Evolutionary conservation across 2,329 filamentous ascomycete genomes (phyloP), one percentile per base, ranked within the genome.

Genomic region (Talaromyces sp.): DNA sequence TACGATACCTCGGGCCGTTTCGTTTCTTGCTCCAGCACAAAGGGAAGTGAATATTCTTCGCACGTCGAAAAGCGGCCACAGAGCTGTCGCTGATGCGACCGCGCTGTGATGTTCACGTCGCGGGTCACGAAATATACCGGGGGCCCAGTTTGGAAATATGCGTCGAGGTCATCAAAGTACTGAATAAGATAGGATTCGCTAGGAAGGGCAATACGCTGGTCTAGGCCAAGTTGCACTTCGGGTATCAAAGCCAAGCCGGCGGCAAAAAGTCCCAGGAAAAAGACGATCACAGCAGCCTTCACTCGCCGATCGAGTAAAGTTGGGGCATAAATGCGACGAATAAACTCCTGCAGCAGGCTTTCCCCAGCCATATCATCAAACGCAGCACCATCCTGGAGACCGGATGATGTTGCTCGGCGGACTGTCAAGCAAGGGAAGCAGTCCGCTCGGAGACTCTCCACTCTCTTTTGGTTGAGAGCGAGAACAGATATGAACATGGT

Each of bases 401-500:
- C 81, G 57, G 82, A 81, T 7, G 91, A 83, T 61, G 89, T 88
- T 1, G 91, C 90, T 61, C 88, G 87, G 71, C 87, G 89, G 62
- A 98, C 85, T 60, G 89, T 90, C 64, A 96, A 80, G 77, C 91
- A 99, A 4, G 95, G 96, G 72, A 97, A 87, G 71, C 96, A 95
- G 75, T 99, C 95, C 55, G 92, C 92, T 30, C 94, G 87, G 60
- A 91, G 87, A 68, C 90, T 89, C 72, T 99, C 94, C 0, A 96
- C 93, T 8, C 96, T 86, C 72, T 87, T 86, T 77, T 99, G 95
- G 71, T 99, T 99, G 62, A 96, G 83, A 2, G 93, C 87, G 7
- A 99, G 83, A 3, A 98, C 89, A 0, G 96, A 94, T 44, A 97
- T 85, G 72, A 99, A 99, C 87, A 98, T 94, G 0, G 96, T 99